Conservation (phyloP, 768 basidiomycete species). For the Tylopilus felleus region DNA sequence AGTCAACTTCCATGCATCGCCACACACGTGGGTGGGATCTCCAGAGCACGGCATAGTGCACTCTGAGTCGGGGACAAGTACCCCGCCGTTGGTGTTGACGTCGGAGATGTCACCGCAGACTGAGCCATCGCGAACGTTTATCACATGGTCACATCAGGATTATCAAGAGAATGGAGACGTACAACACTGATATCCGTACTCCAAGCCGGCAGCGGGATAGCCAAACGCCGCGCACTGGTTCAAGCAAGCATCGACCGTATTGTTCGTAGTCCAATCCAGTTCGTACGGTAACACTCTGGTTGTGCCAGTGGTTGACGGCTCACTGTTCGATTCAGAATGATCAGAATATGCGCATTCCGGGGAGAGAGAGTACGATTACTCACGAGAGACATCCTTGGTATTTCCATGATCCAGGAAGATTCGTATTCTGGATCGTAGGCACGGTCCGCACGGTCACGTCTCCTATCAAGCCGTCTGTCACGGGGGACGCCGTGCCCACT, state of each 20-base stretch:
- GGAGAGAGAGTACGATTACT: slow-evolving; percentile 20
- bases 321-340: slow-evolving; percentile 36
- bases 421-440: slow-evolving; percentile 51
- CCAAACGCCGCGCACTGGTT: slow-evolving; percentile 68
- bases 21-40: slow-evolving; percentile 67
- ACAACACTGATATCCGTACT: slow-evolving; percentile 75
- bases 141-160: not conserved
- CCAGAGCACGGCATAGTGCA: slow-evolving; percentile 63
- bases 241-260: slow-evolving; percentile 62
- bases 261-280: slow-evolving; percentile 56
- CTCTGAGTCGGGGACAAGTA: slow-evolving; percentile 33
- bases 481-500: slow-evolving; percentile 28
- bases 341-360: not conserved
- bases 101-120: slow-evolving; percentile 70
- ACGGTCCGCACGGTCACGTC: slow-evolving; percentile 53
- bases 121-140: slow-evolving; percentile 20
- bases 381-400: slow-evolving; percentile 70
- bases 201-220: slow-evolving; percentile 67
- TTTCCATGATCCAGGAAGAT: slow-evolving; percentile 58
- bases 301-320: slow-evolving; percentile 40
- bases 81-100: slow-evolving; percentile 36
- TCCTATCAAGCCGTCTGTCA: slow-evolving; percentile 42
- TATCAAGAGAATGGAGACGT: not conserved
- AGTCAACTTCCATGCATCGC: slow-evolving; percentile 49
- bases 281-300: slow-evolving; percentile 58